phyloP scores from a whole-genome alignment of 306 rosid species.

The Lathyrus sativus region DNA sequence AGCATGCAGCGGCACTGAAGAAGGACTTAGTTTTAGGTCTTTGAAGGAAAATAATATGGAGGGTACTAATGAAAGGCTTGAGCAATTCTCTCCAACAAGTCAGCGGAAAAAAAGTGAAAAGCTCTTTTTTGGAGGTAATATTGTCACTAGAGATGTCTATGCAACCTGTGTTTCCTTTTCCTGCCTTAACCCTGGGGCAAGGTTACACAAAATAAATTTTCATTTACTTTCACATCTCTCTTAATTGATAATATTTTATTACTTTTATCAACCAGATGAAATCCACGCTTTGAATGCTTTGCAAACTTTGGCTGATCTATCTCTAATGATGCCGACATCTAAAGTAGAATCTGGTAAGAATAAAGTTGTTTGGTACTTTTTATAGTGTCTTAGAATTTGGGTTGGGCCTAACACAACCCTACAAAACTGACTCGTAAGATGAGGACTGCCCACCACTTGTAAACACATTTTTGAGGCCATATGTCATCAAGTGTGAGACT shows the following conservation, averaged over 20 bases:
- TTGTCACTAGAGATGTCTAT: constrained; percentile 25
- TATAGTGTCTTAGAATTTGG: not conserved
- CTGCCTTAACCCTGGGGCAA: constrained; percentile 8
- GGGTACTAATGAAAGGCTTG: constrained; percentile 57
- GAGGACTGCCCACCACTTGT: not conserved
- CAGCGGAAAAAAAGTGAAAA: constrained; percentile 65
- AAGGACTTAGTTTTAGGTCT: constrained; percentile 55
- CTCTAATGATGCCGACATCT: constrained; percentile 72
- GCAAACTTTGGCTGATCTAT: constrained; percentile 82
- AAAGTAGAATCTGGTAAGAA: constrained; percentile 69
- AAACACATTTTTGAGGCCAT: not conserved
- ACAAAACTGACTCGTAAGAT: not conserved
- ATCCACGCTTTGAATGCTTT: constrained; percentile 73
- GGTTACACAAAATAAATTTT: not conserved
- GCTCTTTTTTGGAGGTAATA: constrained; percentile 71
- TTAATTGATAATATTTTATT: constrained; percentile 28
- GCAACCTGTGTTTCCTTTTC: constrained; percentile 28
- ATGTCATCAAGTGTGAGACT: not conserved
- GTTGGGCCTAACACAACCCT: not conserved
- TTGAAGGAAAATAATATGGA: constrained; percentile 58
- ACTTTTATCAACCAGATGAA: constrained; percentile 53
- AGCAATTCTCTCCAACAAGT: constrained; percentile 48
- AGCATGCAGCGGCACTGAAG: constrained; percentile 91
- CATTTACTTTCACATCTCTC: constrained; percentile 25
- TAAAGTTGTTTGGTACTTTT: constrained; percentile 24